phyloP scores from a whole-genome alignment of 2,329 filamentous ascomycete species.

The Cladosporium sp. region DNA sequence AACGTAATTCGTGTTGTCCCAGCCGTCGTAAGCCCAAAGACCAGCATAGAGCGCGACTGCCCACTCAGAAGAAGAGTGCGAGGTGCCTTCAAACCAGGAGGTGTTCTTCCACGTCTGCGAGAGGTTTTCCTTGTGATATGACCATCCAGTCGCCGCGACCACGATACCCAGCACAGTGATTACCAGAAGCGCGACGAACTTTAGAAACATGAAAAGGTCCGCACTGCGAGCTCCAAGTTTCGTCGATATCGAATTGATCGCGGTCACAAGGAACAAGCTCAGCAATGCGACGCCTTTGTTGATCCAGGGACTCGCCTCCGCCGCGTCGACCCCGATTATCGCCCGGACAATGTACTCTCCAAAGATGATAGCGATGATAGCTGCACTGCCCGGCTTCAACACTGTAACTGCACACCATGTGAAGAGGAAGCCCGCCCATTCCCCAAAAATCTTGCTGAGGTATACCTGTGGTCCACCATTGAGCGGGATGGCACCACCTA shows the following conservation, averaged over 20 bases:
- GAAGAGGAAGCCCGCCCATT: conserved; percentile 89
- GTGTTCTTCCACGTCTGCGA: conserved; percentile 74
- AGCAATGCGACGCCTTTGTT: conserved; percentile 83
- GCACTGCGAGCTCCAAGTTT: conserved; percentile 82
- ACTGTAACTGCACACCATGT: conserved; percentile 95
- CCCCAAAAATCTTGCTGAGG: conserved; percentile 92
- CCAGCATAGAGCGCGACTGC: conserved; percentile 93
- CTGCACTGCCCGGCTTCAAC: conserved; percentile 86
- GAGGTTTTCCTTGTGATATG: conserved; percentile 67
- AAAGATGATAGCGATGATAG: conserved; percentile 97
- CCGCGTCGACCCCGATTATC: conserved; percentile 80
- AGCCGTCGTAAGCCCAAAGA: conserved; percentile 96
- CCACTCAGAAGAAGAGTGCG: conserved; percentile 77
- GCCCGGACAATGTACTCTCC: conserved; percentile 95
- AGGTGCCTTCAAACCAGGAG: conserved; percentile 83
- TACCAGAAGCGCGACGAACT: conserved; percentile 84
- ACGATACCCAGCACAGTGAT: conserved; percentile 87
- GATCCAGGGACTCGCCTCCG: conserved; percentile 79
- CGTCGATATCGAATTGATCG: conserved; percentile 89
- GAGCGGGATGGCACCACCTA: conserved; percentile 91
- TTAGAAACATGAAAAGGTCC: conserved; percentile 94
- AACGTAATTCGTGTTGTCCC: conserved; percentile 99
- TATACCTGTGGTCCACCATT: conserved; percentile 96
- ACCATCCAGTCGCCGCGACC: conserved; percentile 82
- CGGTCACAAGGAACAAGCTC: conserved; percentile 73